Evolutionary conservation across 163 green algal species (phyloP).

Genomic region (Volvox carteri): DNA sequence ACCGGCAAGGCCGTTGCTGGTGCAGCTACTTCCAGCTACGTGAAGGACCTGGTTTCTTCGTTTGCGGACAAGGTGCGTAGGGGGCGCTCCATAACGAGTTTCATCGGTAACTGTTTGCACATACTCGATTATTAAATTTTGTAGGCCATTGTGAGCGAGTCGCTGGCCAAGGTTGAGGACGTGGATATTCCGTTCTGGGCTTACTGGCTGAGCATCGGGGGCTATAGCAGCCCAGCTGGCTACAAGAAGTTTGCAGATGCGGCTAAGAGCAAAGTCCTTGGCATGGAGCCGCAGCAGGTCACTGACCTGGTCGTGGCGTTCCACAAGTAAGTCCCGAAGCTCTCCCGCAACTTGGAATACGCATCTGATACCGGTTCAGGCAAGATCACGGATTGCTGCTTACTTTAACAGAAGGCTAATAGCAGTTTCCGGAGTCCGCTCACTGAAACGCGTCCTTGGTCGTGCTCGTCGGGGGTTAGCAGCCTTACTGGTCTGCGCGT

Average conservation of each 20-base stretch:
- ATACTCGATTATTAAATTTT: not conserved
- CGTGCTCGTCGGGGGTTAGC: too few species aligned
- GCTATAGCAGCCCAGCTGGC: constrained; percentile 62
- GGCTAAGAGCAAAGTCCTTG: constrained; percentile 51
- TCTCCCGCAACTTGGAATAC: too few species aligned
- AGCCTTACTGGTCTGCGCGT: too few species aligned
- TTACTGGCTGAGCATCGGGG: constrained; percentile 63
- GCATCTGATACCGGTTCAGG: too few species aligned
- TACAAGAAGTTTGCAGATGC: constrained; percentile 70
- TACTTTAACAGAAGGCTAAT: too few species aligned
- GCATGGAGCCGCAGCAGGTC: constrained; percentile 57
- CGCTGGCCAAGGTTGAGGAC: constrained; percentile 64
- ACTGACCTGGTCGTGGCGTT: constrained; percentile 64
- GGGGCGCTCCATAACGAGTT: not conserved
- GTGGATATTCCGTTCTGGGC: constrained; percentile 65
- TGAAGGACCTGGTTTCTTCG: constrained; percentile 60
- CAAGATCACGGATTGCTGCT: too few species aligned
- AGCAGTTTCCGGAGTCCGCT: too few species aligned
- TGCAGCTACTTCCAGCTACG: constrained; percentile 56
- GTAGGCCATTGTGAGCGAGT: constrained; percentile 61
- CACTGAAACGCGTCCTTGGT: too few species aligned
- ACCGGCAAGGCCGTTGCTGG: constrained; percentile 60
- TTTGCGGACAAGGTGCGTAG: constrained; percentile 61
- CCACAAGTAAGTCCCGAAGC: constrained; percentile 67
- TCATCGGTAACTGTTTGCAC: not conserved